Evolutionary conservation across 768 basidiomycete genomes (phyloP).

Genomic region (Coprinellus aureogranulatus): DNA sequence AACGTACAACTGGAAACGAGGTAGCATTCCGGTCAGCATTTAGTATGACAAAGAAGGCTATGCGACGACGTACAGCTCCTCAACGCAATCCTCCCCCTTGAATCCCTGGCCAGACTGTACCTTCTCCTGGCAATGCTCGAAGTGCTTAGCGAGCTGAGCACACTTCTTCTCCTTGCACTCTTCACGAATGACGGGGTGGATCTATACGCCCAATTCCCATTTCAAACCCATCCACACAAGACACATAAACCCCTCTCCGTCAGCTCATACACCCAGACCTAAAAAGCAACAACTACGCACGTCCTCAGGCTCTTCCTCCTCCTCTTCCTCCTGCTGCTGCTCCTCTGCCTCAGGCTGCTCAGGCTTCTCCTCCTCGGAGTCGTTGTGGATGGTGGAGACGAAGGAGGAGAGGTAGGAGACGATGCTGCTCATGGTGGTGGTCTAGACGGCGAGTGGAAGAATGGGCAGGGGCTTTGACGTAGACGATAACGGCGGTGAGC

Average conservation of each 20-base stretch:
- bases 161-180: constrained; percentile 75
- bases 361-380: constrained; percentile 41
- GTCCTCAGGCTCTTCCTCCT: constrained; percentile 70
- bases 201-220: constrained; percentile 35
- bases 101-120: constrained; percentile 78
- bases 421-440: constrained; percentile 38
- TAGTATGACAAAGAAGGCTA: constrained; percentile 13
- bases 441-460: too few relatives aligned
- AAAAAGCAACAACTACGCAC: constrained; percentile 43
- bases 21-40: neutral
- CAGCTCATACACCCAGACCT: neutral
- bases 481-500: neutral
- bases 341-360: constrained; percentile 32
- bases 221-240: neutral
- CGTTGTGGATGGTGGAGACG: constrained; percentile 38
- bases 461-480: neutral
- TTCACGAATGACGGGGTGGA: constrained; percentile 68
- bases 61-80: constrained; percentile 71
- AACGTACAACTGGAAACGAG: neutral
- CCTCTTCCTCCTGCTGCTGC: constrained; percentile 24
- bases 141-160: constrained; percentile 70
- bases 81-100: constrained; percentile 90
- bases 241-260: neutral
- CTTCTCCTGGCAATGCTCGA: constrained; percentile 88
- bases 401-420: constrained; percentile 47